A percentile compares a stretch with the other conserved stretches of the same genome.
Conservation (phyloP, 2,329 filamentous ascomycete species). For the Coniochaeta sp. region DNA sequence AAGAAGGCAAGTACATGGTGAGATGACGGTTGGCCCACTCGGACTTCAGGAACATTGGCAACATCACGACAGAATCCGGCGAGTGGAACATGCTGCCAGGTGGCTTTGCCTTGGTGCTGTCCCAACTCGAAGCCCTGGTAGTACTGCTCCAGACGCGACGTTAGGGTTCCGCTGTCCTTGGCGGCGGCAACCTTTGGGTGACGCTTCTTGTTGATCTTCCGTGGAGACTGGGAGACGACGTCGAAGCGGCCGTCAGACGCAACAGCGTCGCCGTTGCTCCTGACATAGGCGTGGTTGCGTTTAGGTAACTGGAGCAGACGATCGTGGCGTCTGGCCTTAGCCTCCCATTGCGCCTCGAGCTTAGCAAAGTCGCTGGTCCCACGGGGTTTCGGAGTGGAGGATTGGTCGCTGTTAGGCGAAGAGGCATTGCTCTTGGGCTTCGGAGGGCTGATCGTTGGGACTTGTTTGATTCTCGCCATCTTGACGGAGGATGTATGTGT, state of each 20-base stretch:
- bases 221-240: background rate
- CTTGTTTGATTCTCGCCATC: background rate
- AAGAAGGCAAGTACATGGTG: background rate
- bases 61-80: background rate
- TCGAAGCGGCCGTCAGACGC: background rate
- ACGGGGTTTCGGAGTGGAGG: background rate
- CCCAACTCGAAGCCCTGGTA: background rate
- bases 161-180: background rate
- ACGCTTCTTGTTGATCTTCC: background rate
- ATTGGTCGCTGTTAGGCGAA: background rate
- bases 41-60: background rate
- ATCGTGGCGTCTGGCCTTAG: background rate
- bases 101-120: background rate
- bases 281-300: background rate
- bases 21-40: background rate
- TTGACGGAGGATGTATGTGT: background rate
- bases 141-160: background rate
- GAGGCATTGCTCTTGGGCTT: background rate
- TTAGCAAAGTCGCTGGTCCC: background rate
- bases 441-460: background rate
- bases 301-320: background rate
- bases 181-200: conserved; percentile 1
- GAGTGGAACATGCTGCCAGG: background rate
- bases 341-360: background rate
- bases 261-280: background rate